Evolutionary conservation across 805 yeast genomes (phyloP).

Genomic region (Cyberlindnera mississippiensis): DNA sequence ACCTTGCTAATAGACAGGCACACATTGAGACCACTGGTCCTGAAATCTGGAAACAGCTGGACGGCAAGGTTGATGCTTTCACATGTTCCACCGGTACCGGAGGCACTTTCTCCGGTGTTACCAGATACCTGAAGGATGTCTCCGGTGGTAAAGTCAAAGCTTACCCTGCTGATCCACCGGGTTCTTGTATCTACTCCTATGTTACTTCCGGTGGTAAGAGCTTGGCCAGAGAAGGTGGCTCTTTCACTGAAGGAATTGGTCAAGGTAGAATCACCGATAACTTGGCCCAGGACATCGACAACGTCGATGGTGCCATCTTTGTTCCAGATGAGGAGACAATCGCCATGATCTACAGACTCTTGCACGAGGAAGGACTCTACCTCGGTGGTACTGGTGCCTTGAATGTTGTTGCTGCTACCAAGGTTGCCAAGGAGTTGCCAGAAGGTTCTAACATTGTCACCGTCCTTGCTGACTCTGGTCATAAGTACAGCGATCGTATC

Average conservation of each 20-base stretch:
- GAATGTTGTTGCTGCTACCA: conserved; percentile 85
- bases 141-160: conserved; percentile 59
- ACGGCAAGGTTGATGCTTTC: conserved; percentile 77
- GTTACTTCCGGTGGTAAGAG: conserved; percentile 66
- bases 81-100: conserved; percentile 93
- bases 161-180: conserved; percentile 90
- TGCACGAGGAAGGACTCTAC: conserved; percentile 88
- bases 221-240: conserved; percentile 70
- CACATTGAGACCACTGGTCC: conserved; percentile 92
- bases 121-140: conserved; percentile 70
- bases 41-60: conserved; percentile 81
- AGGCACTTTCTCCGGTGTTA: conserved; percentile 85
- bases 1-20: conserved; percentile 81
- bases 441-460: conserved; percentile 82
- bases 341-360: conserved; percentile 73
- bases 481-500: conserved; percentile 77
- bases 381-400: conserved; percentile 89
- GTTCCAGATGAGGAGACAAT: conserved; percentile 80
- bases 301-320: conserved; percentile 75
- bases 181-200: conserved; percentile 78
- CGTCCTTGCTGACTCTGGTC: conserved; percentile 86
- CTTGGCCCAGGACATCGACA: conserved; percentile 63
- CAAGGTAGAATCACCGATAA: conserved; percentile 91
- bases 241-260: conserved; percentile 95
- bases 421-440: conserved; percentile 71